Evolutionary conservation across 192 early-diverging fungal genomes (phyloP).

Genomic region (Rhizophagus sp.): DNA sequence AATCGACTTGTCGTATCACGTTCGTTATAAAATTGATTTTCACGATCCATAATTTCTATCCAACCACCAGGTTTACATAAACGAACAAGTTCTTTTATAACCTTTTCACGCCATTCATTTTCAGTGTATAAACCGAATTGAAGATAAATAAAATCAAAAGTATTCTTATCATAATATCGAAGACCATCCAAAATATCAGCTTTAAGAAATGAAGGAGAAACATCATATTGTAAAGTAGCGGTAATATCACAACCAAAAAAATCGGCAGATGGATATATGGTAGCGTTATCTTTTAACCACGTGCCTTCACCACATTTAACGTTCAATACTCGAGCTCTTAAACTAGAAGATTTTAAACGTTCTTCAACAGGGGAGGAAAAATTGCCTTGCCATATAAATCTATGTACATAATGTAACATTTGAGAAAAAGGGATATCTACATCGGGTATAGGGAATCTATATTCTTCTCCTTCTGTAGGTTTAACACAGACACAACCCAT

Average conservation of each 20-base stretch:
- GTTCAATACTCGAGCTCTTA: background rate
- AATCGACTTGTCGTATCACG: background rate
- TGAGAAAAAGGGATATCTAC: background rate
- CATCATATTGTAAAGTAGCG: background rate
- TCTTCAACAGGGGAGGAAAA: background rate
- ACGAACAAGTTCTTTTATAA: slow-evolving; percentile 25
- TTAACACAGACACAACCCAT: background rate
- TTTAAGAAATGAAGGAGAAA: background rate
- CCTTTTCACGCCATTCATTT: slow-evolving; percentile 18
- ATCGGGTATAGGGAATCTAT: background rate
- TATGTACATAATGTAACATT: background rate
- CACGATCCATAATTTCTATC: slow-evolving; percentile 18
- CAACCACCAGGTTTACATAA: slow-evolving; percentile 22
- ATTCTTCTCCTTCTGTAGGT: background rate
- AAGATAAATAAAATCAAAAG: slow-evolving; percentile 38
- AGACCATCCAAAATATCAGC: slow-evolving; percentile 7
- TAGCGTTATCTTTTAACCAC: slow-evolving; percentile 40
- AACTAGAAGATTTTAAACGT: background rate
- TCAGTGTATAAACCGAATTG: slow-evolving; percentile 27
- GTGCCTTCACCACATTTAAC: slow-evolving; percentile 35
- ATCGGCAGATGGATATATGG: slow-evolving; percentile 24
- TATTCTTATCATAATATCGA: slow-evolving; percentile 16
- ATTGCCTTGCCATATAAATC: slow-evolving; percentile 14
- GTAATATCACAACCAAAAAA: slow-evolving; percentile 33
- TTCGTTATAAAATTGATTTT: background rate